phyloP scores from a whole-genome alignment of 441 rosid genomes.

The Metrosideros polymorpha region DNA sequence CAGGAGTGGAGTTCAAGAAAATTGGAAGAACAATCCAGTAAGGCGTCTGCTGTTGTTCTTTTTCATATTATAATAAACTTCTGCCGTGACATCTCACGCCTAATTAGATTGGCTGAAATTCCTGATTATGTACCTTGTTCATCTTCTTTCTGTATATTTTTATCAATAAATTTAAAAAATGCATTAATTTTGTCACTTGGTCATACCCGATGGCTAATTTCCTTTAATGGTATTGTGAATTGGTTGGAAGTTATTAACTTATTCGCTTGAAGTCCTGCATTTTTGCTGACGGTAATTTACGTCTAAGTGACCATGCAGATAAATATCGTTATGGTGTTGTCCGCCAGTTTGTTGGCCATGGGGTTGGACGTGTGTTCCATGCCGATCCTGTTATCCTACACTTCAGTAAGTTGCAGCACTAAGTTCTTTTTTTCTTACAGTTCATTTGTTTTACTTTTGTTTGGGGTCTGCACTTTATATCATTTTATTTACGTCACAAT shows the following conservation, averaged over 20 bases:
- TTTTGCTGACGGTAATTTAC: not conserved
- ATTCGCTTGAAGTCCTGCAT: constrained; percentile 2
- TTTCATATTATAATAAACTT: not conserved
- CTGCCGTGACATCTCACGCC: not conserved
- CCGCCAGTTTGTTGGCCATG: constrained; percentile 80
- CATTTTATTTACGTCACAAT: not conserved
- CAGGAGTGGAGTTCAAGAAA: constrained; percentile 71
- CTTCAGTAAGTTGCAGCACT: constrained; percentile 37
- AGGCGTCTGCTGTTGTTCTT: constrained; percentile 12
- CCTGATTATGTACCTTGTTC: not conserved
- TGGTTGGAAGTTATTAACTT: not conserved
- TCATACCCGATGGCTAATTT: not conserved
- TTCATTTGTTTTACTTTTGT: not conserved
- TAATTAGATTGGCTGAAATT: not conserved
- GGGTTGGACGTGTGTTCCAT: constrained; percentile 82
- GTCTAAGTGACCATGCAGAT: constrained; percentile 77
- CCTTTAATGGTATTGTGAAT: not conserved
- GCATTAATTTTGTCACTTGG: not conserved
- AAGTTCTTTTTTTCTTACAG: not conserved
- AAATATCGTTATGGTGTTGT: constrained; percentile 73
- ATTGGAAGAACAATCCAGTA: constrained; percentile 90
- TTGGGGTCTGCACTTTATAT: not conserved
- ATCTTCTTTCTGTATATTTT: not conserved
- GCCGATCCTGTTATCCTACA: constrained; percentile 85
- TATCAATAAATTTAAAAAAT: not conserved